These are phyloP conservation scores for Leccinum proximum DNA, from an alignment of 1,284 basidiomycete genomes.

Conservation along the genomic window DNA sequence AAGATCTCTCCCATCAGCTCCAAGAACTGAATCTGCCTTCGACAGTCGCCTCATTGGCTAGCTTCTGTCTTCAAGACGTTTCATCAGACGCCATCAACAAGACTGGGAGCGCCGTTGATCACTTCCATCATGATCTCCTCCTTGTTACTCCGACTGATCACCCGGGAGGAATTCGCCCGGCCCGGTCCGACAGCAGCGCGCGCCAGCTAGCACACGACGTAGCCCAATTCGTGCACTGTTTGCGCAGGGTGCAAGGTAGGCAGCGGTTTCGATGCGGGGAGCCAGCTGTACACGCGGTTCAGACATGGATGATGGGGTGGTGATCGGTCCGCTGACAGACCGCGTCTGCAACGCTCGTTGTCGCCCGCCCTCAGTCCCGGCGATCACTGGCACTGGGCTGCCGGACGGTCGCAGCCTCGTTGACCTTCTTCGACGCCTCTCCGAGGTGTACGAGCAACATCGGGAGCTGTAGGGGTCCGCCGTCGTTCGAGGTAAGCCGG, in stretches of 20 bases:
- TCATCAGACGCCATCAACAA: constrained; percentile 79
- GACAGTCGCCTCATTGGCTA: constrained; percentile 55
- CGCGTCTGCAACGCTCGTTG: constrained; percentile 10
- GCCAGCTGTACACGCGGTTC: constrained; percentile 92
- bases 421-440: constrained; percentile 47
- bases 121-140: constrained; percentile 85
- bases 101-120: constrained; percentile 95
- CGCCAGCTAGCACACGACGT: constrained; percentile 82
- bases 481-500: no score
- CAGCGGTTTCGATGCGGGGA: constrained; percentile 97
- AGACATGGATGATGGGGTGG: constrained; percentile 17
- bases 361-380: constrained; percentile 48
- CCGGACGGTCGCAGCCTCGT: constrained; percentile 56
- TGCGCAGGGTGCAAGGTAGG: constrained; percentile 96
- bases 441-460: constrained; percentile 44
- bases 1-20: constrained; percentile 45
- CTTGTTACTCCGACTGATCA: constrained; percentile 77
- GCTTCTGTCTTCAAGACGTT: constrained; percentile 66
- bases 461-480: constrained; percentile 47
- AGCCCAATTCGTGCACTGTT: constrained; percentile 95
- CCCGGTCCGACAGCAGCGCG: constrained; percentile 37
- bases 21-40: constrained; percentile 55
- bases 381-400: constrained; percentile 55
- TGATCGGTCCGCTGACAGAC: constrained; percentile 3
- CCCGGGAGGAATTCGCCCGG: constrained; percentile 41